Percentiles rank a stretch among this genome's conserved stretches.
These are phyloP conservation scores for Asterochloris sp. DNA, from an alignment of 139 green algal species.

Conservation along the genomic window DNA sequence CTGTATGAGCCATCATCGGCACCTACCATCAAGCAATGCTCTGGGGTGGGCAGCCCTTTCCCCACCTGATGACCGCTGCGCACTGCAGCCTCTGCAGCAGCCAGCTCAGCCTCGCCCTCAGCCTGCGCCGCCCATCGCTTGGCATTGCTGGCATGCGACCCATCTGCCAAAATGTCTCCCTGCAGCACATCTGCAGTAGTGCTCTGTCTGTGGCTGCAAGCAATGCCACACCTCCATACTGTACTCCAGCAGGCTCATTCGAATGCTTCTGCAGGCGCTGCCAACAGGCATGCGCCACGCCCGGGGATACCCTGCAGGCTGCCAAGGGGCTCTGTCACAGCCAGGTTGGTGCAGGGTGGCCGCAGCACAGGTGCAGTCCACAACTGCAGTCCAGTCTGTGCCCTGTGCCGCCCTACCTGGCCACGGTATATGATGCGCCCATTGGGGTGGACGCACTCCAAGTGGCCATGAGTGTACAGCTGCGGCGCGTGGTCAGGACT, in stretches of 20 bases:
- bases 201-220: neutral
- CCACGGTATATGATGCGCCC: conserved; percentile 80
- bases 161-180: conserved; percentile 60
- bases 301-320: too few species aligned
- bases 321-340: neutral
- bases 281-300: too few species aligned
- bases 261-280: neutral
- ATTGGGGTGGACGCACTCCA: conserved; percentile 60
- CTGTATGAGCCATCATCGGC: neutral
- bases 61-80: conserved; percentile 25
- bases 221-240: too few species aligned
- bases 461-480: conserved; percentile 71
- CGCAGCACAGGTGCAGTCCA: neutral
- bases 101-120: conserved; percentile 39
- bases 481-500: conserved; percentile 40
- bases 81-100: conserved; percentile 47
- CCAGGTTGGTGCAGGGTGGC: neutral
- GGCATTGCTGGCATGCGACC: conserved; percentile 53
- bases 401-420: conserved; percentile 35
- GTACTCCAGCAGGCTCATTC: neutral
- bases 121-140: conserved; percentile 31
- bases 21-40: neutral
- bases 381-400: neutral
- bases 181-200: conserved; percentile 15
- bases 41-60: neutral